Base-by-base conservation (phyloP, 176 grass and related monocot genomes). In the Puya raimondii region DNA sequence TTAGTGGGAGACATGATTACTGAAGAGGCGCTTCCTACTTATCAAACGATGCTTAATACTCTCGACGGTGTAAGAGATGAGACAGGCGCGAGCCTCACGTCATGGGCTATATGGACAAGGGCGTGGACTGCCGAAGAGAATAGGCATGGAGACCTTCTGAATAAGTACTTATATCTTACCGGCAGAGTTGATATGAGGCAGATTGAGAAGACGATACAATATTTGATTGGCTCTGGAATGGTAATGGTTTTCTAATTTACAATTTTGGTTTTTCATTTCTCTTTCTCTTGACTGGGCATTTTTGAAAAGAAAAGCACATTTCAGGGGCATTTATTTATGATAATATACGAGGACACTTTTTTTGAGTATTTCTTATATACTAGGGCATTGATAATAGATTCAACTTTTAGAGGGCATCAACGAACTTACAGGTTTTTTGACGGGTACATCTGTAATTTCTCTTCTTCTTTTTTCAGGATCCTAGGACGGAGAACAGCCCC, bases 121-220 rank as follows among this genome's bases (percentile, higher is more conserved):
- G 85, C 88, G 71, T 96, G 92, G 92, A 96, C 92, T 80, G 92
- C 92, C n/a, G 92, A 96, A 80, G 92, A 96, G 80, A 96, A 96
- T 51, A 82, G 92, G 66, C 92, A 96, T 76, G 92, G 92, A 71
- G 92, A 96, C 33, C 89, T 96, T 58, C 79, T 96, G 22, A 96
- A 96, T 70, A 96, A 96, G 68, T 96, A 96, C 71, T 51, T 96
- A 12, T 96, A 91, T 73, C 82, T 96, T 11, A 79, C 88, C 58
- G 92, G 92, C 29, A 88, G 92, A 70, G 92, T 96, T 23, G 92
- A 92, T 71, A 96, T 91, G 92, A 87, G 73, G 48, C 88, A 91
- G 78, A 89, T 87, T 68, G 92, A 96, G 74, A 96, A 92, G 78
- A 96, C 92, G 66, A 89, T 96, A 66, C 92, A 91, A 54, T 91